Evolutionary conservation across 768 basidiomycete species (phyloP).

Genomic region (Suillus discolor): DNA sequence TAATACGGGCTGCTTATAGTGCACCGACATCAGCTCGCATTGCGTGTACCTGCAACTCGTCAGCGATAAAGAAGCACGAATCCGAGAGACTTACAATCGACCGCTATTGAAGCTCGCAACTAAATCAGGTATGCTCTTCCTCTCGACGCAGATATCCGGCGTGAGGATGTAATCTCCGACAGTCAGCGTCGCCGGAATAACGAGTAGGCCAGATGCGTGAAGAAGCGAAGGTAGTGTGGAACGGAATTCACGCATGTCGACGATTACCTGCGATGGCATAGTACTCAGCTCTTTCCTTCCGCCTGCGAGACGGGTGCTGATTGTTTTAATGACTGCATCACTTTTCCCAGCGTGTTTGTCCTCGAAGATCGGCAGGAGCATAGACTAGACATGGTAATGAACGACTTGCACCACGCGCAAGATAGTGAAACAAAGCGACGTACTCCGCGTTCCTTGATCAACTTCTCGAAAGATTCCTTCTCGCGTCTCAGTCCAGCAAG

Average conservation of each 20-base stretch:
- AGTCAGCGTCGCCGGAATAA: constrained; percentile 90
- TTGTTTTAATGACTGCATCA: constrained; percentile 74
- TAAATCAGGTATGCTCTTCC: constrained; percentile 92
- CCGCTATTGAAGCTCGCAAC: constrained; percentile 94
- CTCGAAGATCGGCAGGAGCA: constrained; percentile 85
- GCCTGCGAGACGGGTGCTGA: constrained; percentile 85
- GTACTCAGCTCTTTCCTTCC: constrained; percentile 68
- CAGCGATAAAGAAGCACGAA: constrained; percentile 3
- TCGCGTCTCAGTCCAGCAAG: constrained; percentile 86
- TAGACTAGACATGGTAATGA: constrained; percentile 53
- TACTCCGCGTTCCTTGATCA: constrained; percentile 92
- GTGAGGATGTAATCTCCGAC: constrained; percentile 96
- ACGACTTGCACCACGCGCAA: not conserved
- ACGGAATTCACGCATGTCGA: constrained; percentile 96
- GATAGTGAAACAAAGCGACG: constrained; percentile 32
- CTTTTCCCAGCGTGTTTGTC: constrained; percentile 47
- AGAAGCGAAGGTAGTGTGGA: constrained; percentile 89
- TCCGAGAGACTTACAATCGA: constrained; percentile 68
- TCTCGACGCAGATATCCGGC: constrained; percentile 94
- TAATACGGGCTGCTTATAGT: constrained; percentile 92
- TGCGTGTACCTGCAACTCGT: constrained; percentile 77
- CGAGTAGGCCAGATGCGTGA: constrained; percentile 76
- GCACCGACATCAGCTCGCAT: constrained; percentile 94
- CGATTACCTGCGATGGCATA: constrained; percentile 85
- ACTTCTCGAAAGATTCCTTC: constrained; percentile 89